Evolutionary conservation across 1,284 basidiomycete genomes (phyloP), one percentile per base, ranked within the genome.

Genomic region (Vanrija humicola): DNA sequence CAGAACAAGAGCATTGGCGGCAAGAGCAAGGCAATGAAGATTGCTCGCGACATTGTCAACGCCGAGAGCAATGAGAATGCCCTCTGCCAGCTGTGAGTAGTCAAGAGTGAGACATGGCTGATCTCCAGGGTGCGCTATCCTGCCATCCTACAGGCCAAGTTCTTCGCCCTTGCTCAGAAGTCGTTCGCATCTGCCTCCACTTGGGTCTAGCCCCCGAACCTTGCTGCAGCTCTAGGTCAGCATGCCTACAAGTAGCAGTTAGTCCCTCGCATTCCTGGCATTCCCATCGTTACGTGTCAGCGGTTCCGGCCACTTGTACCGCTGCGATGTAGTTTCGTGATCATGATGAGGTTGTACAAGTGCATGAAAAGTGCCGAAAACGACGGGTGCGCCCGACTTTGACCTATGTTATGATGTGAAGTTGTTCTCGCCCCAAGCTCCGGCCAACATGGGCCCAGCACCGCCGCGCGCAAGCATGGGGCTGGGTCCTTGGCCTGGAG

Each of bases 21-120:
- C 18, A 15, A 54, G 43, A 64, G 59, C 48, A 39, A 57, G 25
- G 58, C 58, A 34, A 14, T 62, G 18, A 64, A 59, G 38, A 43
- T 65, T 6, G 54, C 60, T 25, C 45, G 51, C 19, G 58, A 55
- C 6, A 16, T 67, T 29, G 55, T 62, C n/a, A 58, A 59, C 44
- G 19, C 43, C 1, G 63, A 67, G 43, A 42, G 23, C 15, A 62
- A 64, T 26, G 55, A 62, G n/a, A 52, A 56, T 25, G 59, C 58
- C 21, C 40, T 64, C 21, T 62, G 59, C 51, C 38, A 59, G 43
- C 34, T 67, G 65, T 65, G 40, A 60, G 65, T 55, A 6, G 3
- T 21, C 12, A 4, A 4, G 10, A 28, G 34, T 15, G 10, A 46
- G 52, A 48, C 40, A 43, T 18, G 23, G 19, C 38, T 43, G 45